phyloP scores from a whole-genome alignment of 1,139 yeast genomes.

The Debaryomycetaceae sp. region DNA sequence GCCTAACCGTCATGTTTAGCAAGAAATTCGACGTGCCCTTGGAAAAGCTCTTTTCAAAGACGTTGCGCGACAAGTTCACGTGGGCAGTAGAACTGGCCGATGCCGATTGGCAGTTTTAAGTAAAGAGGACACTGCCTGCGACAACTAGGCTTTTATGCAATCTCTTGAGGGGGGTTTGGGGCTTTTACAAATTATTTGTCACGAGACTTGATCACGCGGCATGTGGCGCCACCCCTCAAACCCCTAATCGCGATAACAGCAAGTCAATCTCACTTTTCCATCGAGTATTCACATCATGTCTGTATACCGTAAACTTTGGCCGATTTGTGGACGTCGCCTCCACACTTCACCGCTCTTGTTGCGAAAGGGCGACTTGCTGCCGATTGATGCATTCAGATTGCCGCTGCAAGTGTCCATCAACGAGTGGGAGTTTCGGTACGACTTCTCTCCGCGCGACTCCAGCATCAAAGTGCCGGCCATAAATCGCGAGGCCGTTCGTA shows the following conservation, averaged over 20 bases:
- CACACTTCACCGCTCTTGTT: constrained; percentile 2
- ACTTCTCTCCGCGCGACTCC: constrained; percentile 31
- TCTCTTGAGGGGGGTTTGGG: too few species aligned
- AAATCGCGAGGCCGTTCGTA: constrained; percentile 39
- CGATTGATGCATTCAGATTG: constrained; percentile 33
- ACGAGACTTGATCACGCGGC: too few species aligned
- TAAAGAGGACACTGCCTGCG: background rate
- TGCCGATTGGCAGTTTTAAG: constrained; percentile 72
- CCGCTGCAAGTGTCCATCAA: constrained; percentile 39
- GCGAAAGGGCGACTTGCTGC: constrained; percentile 35
- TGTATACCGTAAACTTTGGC: background rate
- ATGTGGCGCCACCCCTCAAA: too few species aligned
- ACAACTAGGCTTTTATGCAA: too few species aligned
- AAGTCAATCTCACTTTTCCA: background rate
- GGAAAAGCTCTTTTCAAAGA: constrained; percentile 83
- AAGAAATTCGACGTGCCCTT: constrained; percentile 83
- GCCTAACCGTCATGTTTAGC: constrained; percentile 82
- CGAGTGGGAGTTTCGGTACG: constrained; percentile 44
- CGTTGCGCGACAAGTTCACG: constrained; percentile 81
- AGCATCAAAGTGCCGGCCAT: constrained; percentile 44
- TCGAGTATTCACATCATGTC: background rate
- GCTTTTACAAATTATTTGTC: too few species aligned
- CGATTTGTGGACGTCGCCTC: background rate
- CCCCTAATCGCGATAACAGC: background rate
- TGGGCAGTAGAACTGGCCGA: constrained; percentile 96